These are phyloP conservation scores for Aristolochia contorta DNA, from an alignment of 164 flowering plant species.

Conservation along the genomic window DNA sequence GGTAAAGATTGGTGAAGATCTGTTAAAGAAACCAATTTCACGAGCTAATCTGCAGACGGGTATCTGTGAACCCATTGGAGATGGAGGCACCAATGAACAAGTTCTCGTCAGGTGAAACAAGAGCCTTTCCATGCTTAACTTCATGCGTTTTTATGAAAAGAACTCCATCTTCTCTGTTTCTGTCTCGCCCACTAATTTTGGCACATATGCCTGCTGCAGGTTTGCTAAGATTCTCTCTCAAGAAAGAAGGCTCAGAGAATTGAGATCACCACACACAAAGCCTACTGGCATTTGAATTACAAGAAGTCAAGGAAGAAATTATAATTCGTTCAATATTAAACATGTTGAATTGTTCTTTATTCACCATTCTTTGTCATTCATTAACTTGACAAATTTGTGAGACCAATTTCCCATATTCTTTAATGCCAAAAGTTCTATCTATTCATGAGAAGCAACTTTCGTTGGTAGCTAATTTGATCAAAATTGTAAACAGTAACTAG, in stretches of 20 bases:
- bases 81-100: conserved; percentile 15
- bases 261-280: conserved; percentile 1
- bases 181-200: not conserved
- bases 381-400: no score
- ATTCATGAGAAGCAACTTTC: no score
- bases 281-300: not conserved
- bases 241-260: conserved; percentile 4
- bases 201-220: not conserved
- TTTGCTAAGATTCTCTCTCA: not conserved
- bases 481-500: no score
- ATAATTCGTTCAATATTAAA: no score
- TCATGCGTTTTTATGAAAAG: not conserved
- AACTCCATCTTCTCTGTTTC: not conserved
- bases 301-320: not conserved
- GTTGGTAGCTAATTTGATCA: no score
- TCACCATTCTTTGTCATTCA: no score
- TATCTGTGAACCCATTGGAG: conserved; percentile 4
- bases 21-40: conserved; percentile 7
- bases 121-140: not conserved
- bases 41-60: conserved; percentile 19
- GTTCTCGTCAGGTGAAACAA: conserved; percentile 12
- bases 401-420: no score
- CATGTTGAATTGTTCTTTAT: no score
- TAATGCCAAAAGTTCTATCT: no score
- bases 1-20: no score